Percentiles rank a stretch among this genome's conserved stretches.
Conservation (phyloP, 1,139 yeast genomes). For the Diutina pseudorugosa region DNA sequence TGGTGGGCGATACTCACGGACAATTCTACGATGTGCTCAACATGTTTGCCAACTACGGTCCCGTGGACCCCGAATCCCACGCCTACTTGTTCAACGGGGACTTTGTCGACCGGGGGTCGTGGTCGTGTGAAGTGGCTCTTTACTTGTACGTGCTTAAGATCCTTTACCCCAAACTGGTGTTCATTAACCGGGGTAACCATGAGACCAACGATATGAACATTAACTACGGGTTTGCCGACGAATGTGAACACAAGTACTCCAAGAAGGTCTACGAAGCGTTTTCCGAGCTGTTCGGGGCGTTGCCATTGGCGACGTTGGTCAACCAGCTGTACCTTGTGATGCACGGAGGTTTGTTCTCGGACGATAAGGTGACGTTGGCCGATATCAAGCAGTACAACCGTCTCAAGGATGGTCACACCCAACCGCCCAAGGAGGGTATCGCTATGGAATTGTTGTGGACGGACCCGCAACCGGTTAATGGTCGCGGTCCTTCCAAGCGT, state of each 20-base stretch:
- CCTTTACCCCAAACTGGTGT: constrained; percentile 60
- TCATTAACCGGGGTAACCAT: constrained; percentile 88
- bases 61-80: constrained; percentile 46
- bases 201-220: constrained; percentile 96
- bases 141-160: constrained; percentile 70
- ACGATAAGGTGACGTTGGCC: constrained; percentile 55
- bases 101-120: constrained; percentile 95
- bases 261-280: constrained; percentile 77
- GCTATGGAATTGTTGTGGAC: constrained; percentile 98
- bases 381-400: constrained; percentile 68
- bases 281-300: constrained; percentile 72
- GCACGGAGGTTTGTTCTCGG: constrained; percentile 93
- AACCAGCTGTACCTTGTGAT: constrained; percentile 70
- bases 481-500: constrained; percentile 82
- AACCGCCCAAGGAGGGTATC: constrained; percentile 84
- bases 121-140: constrained; percentile 95
- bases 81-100: constrained; percentile 89
- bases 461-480: constrained; percentile 74
- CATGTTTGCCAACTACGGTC: constrained; percentile 63
- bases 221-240: constrained; percentile 93
- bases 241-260: constrained; percentile 81
- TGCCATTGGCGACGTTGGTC: constrained; percentile 79
- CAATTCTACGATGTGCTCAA: constrained; percentile 85
- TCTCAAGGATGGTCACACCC: constrained; percentile 44
- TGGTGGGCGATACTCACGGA: constrained; percentile 98